Conservation (phyloP, 2,329 filamentous ascomycete species). For the Macroventuria anomochaeta region DNA sequence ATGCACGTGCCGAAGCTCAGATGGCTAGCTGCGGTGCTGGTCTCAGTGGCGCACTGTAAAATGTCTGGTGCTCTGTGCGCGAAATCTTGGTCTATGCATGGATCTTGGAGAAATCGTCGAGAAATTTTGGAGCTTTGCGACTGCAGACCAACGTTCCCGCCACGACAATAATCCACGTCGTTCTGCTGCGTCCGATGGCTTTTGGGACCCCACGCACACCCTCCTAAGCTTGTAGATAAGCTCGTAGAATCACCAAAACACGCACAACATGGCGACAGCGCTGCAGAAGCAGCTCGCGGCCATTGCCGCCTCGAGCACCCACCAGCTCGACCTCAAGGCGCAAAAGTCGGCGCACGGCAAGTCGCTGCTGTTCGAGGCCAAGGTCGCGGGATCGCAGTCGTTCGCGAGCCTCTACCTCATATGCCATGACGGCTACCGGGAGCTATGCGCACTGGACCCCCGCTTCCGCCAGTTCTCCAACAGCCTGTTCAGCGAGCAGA, state of each 20-base stretch:
- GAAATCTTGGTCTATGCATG: constrained; percentile 8
- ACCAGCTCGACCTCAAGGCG: constrained; percentile 89
- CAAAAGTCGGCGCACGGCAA: constrained; percentile 92
- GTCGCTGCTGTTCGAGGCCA: constrained; percentile 90
- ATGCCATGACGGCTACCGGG: constrained; percentile 87
- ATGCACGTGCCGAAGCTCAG: background rate
- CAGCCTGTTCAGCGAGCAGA: constrained; percentile 92
- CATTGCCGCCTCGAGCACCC: constrained; percentile 87
- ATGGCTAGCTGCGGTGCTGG: background rate
- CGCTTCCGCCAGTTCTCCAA: constrained; percentile 77
- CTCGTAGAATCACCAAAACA: background rate
- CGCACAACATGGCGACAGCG: constrained; percentile 70
- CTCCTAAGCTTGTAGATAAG: background rate
- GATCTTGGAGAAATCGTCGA: constrained; percentile 3
- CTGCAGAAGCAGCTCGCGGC: constrained; percentile 93
- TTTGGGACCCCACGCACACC: constrained; percentile 4
- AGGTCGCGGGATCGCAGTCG: constrained; percentile 83
- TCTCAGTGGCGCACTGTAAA: constrained; percentile 4
- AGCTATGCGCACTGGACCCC: constrained; percentile 84
- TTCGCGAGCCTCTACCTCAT: constrained; percentile 88
- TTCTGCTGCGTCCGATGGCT: constrained; percentile 36
- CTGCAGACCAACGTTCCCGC: constrained; percentile 18
- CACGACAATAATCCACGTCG: constrained; percentile 28
- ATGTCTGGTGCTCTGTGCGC: constrained; percentile 1
- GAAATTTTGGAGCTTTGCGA: constrained; percentile 28